Evolutionary conservation across 106 monocot genomes (phyloP).

Genomic region (Ottelia alismoides): DNA sequence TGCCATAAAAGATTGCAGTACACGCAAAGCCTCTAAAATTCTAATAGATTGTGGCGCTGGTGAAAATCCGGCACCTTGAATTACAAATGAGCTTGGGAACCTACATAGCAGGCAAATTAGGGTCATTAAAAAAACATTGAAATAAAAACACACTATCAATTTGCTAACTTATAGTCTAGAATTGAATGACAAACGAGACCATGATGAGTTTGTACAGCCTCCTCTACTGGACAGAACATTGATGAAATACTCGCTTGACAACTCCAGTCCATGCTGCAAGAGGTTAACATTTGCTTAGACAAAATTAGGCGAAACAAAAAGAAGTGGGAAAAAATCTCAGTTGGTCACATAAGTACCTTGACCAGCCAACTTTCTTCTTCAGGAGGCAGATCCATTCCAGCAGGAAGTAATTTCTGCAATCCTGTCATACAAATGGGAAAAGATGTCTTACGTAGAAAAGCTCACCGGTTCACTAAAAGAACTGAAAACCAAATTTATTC

Average conservation of each 20-base stretch:
- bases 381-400: conserved; percentile 27
- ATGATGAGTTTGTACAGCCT: conserved; percentile 26
- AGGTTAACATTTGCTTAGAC: background rate
- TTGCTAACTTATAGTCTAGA: too few species aligned
- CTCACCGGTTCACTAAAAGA: background rate
- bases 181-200: conserved; percentile 23
- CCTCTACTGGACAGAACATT: conserved; percentile 29
- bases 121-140: background rate
- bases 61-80: conserved; percentile 54
- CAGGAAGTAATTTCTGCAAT: conserved; percentile 40
- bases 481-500: conserved; percentile 1
- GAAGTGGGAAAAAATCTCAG: conserved; percentile 2
- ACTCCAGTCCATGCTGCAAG: conserved; percentile 50
- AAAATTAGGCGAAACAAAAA: background rate
- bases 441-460: background rate
- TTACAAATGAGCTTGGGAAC: conserved; percentile 69
- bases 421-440: conserved; percentile 21
- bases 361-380: conserved; percentile 34
- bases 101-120: conserved; percentile 15
- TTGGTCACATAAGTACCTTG: conserved; percentile 37
- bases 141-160: too few species aligned
- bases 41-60: conserved; percentile 67
- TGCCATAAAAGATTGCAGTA: conserved; percentile 45
- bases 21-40: conserved; percentile 32
- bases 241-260: conserved; percentile 35